Evolutionary conservation across 1,284 basidiomycete genomes (phyloP).

Genomic region (Naganishia sp.): DNA sequence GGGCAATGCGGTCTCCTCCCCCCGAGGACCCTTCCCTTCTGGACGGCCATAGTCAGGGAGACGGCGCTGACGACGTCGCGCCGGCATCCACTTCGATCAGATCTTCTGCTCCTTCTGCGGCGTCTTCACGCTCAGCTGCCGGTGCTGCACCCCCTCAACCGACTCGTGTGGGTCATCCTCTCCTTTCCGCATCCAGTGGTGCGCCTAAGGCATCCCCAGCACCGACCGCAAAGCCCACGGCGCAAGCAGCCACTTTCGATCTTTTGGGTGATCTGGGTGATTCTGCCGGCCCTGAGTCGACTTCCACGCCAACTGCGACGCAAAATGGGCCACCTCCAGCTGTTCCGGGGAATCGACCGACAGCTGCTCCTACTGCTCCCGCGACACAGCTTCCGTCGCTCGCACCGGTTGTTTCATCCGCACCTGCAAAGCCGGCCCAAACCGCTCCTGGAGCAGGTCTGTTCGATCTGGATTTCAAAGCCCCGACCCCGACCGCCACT

Average conservation of each 20-base stretch:
- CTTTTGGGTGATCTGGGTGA: conserved; percentile 24
- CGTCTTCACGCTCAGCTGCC: conserved; percentile 12
- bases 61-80: not conserved
- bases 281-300: not conserved
- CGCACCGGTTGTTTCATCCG: conserved; percentile 36
- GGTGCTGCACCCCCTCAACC: conserved; percentile 17
- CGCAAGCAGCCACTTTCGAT: conserved; percentile 12
- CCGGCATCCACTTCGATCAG: conserved; percentile 39
- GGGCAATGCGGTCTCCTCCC: conserved; percentile 85
- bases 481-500: conserved; percentile 43
- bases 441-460: conserved; percentile 40
- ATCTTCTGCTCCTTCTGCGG: conserved; percentile 33
- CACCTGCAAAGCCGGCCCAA: conserved; percentile 17
- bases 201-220: not conserved
- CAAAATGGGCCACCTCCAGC: conserved; percentile 21
- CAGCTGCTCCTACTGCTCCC: conserved; percentile 32
- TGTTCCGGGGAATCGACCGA: conserved; percentile 21
- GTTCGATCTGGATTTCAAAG: conserved; percentile 55
- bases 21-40: conserved; percentile 80
- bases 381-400: conserved; percentile 32
- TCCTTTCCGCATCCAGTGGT: not conserved
- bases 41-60: conserved; percentile 57
- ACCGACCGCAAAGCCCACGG: not conserved
- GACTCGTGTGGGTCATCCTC: conserved; percentile 1
- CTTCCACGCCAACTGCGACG: conserved; percentile 24